phyloP scores from a whole-genome alignment of 257 asterid genomes.

The Misopates orontium region DNA sequence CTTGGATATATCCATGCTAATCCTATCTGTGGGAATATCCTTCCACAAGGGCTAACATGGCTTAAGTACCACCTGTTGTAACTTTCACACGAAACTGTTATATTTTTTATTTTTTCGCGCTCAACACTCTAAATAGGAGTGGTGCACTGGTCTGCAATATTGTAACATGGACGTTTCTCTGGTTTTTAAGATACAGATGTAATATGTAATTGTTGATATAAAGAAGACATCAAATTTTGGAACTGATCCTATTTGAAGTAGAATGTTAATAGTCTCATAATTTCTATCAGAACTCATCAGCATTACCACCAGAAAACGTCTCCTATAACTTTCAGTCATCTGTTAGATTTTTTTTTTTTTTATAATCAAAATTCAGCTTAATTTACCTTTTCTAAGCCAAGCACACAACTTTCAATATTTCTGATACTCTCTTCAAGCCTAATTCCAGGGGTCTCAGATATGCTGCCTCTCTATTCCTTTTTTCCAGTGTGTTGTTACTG shows the following conservation, averaged over 20 bases:
- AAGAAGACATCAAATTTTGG: neutral
- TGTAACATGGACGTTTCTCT: neutral
- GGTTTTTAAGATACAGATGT: neutral
- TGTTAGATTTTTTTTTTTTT: too few relatives aligned
- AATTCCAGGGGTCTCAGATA: too few relatives aligned
- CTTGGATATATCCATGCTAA: constrained; percentile 12
- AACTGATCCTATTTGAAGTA: neutral
- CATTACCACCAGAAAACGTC: too few relatives aligned
- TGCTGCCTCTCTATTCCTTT: too few relatives aligned
- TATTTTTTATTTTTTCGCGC: neutral
- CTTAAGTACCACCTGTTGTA: constrained; percentile 13
- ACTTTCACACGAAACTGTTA: constrained; percentile 20
- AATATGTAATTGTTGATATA: neutral
- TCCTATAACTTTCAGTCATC: too few relatives aligned
- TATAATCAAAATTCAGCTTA: too few relatives aligned
- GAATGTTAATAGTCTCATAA: neutral
- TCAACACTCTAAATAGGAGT: too few relatives aligned
- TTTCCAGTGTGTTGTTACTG: too few relatives aligned
- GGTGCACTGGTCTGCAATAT: constrained; percentile 12
- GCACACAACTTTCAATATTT: too few relatives aligned
- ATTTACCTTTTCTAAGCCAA: too few relatives aligned
- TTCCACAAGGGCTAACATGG: constrained; percentile 14
- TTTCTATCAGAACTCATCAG: too few relatives aligned
- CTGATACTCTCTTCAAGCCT: too few relatives aligned
- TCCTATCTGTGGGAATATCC: neutral